Base-by-base conservation (phyloP, 805 yeast genomes). In the Lachancea meyersii region DNA sequence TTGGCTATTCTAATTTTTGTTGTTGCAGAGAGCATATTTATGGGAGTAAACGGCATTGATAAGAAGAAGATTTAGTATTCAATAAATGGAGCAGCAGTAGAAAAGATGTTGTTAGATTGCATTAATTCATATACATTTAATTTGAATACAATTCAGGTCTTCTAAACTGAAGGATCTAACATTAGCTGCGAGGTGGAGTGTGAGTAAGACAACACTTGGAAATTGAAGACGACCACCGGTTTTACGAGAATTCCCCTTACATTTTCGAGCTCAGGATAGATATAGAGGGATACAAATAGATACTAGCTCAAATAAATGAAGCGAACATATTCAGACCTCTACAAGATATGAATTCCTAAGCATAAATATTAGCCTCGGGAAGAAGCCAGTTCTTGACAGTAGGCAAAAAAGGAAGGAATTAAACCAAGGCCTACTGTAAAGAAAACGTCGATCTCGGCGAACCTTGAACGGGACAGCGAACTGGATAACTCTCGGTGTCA, bases 1-100 rank as follows among this genome's bases (percentile, higher is more conserved):
- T 31, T 71, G 76, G 70, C 61, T 74, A 37, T 73, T 74, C 56
- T 73, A 63, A 55, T 4, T 32, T 4, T 5, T 19, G 35, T 20
- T 18, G 18, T 13, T 6, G 5, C 19, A 20, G 5, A 13, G 14
- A 19, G 23, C 22, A 5, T 18, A 5, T n/a, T 6, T 26, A 26
- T 10, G 5, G 28, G 28, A 26, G 28, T 26, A 26, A 26, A 26
- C 13, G 13, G 13, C 28, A 26, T 10, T 26, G 28, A 10, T 10
- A 26, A 26, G 10, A 14, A 26, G 13, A 26, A 14, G 28, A 10
- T 26, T 26, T 6, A 10, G 13, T 23, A 23, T 10, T 23, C 6
- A 23, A 10, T 23, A 7, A 23, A 6, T 23, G 6, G 26, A 23
- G 26, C 28, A 10, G 13, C 6, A 6, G 28, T 26, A 26, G 4